These are phyloP conservation scores for Aureobasidium sp. DNA, from an alignment of 2,329 filamentous ascomycete genomes.

Conservation along the genomic window DNA sequence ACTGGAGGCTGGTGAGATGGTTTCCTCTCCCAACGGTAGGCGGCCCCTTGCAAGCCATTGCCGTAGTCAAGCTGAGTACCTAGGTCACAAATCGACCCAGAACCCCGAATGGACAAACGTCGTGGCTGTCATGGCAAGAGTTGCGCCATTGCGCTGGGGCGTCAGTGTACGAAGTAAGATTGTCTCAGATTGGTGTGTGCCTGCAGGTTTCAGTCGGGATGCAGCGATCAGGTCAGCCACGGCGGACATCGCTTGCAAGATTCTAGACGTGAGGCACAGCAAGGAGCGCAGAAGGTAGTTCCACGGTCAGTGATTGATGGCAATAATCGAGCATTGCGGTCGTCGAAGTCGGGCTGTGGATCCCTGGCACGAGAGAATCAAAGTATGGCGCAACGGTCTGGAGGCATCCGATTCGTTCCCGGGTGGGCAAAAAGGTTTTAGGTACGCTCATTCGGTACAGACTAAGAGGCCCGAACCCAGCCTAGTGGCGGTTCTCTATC, in stretches of 20 bases:
- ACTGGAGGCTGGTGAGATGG: neutral
- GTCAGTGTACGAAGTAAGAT: slow-evolving; percentile 6
- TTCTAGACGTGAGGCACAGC: neutral
- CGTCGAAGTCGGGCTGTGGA: neutral
- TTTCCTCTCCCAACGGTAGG: neutral
- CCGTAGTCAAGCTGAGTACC: neutral
- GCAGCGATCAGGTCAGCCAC: slow-evolving; percentile 3
- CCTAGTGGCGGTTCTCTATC: slow-evolving; percentile 13
- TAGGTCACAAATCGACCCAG: slow-evolving; percentile 1
- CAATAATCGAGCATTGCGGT: neutral
- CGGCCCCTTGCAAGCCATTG: neutral
- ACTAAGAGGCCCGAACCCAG: slow-evolving; percentile 11
- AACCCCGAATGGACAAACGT: neutral
- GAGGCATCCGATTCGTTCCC: slow-evolving; percentile 11
- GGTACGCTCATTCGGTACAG: slow-evolving; percentile 11
- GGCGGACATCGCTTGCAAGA: neutral
- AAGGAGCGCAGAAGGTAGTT: neutral
- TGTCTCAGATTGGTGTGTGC: slow-evolving; percentile 6
- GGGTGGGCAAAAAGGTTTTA: slow-evolving; percentile 11
- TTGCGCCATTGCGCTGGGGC: slow-evolving; percentile 6
- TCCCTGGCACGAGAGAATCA: neutral
- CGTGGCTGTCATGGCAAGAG: slow-evolving; percentile 7
- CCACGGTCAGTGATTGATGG: neutral
- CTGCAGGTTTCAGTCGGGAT: slow-evolving; percentile 10
- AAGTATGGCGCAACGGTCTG: slow-evolving; percentile 9